Conservation (phyloP, 345 rosid genomes). For the Gossypium ekmanianum region DNA sequence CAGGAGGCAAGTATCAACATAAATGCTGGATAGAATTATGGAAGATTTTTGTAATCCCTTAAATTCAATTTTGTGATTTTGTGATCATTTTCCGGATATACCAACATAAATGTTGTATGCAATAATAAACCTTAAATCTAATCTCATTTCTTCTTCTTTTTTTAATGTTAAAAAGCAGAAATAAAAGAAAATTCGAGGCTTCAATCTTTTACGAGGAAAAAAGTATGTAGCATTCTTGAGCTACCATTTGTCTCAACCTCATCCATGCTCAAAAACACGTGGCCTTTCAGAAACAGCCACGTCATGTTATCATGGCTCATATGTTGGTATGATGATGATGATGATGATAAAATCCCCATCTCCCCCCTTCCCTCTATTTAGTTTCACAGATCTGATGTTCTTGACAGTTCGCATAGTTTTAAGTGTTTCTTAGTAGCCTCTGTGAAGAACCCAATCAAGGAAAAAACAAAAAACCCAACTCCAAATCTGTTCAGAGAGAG, state of each 20-base stretch:
- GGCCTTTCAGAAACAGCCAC: conserved; percentile 19
- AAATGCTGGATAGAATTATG: no score
- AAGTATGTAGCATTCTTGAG: conserved; percentile 25
- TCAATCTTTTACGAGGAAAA: background rate
- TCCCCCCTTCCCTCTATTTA: background rate
- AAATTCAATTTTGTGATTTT: no score
- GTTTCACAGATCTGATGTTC: conserved; percentile 30
- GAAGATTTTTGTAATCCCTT: no score
- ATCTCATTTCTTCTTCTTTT: no score
- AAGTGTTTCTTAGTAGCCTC: background rate
- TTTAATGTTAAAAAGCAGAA: no score
- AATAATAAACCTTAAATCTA: no score
- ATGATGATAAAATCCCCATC: conserved; percentile 8
- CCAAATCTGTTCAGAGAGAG: background rate
- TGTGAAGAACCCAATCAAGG: background rate
- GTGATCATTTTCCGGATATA: no score
- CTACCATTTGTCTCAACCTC: conserved; percentile 28
- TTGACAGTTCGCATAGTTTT: background rate
- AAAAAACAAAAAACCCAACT: background rate
- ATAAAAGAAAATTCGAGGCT: no score
- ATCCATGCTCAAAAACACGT: conserved; percentile 33
- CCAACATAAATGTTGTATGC: no score
- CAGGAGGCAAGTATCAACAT: no score
- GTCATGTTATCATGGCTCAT: conserved; percentile 7
- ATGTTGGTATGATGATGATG: background rate